phyloP scores from a whole-genome alignment of 2,329 filamentous ascomycete species.

The Xylariaceae sp. region DNA sequence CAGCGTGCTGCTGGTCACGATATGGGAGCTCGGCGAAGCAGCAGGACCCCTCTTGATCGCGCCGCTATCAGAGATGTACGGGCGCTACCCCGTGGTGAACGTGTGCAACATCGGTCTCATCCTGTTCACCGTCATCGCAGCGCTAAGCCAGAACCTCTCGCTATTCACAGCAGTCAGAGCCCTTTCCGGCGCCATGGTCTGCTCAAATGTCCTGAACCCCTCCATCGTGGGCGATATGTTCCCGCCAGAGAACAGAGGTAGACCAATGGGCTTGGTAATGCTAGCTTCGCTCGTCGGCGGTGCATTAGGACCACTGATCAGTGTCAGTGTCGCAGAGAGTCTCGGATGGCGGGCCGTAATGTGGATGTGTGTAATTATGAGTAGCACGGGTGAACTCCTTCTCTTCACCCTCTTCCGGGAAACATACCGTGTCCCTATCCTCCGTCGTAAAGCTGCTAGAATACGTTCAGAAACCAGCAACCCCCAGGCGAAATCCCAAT shows the following conservation, averaged over 20 bases:
- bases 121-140: constrained; percentile 42
- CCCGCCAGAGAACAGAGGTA: constrained; percentile 51
- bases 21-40: constrained; percentile 66
- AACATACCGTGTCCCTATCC: constrained; percentile 57
- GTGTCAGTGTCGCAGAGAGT: constrained; percentile 50
- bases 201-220: constrained; percentile 60
- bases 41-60: constrained; percentile 58
- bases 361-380: constrained; percentile 46
- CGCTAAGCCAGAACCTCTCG: constrained; percentile 41
- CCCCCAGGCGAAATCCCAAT: constrained; percentile 27
- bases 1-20: constrained; percentile 61
- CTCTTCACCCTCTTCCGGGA: constrained; percentile 53
- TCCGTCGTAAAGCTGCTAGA: constrained; percentile 39
- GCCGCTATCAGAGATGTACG: constrained; percentile 58
- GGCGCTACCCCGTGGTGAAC: constrained; percentile 53
- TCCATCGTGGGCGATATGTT: constrained; percentile 64
- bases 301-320: constrained; percentile 53
- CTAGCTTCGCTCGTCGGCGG: constrained; percentile 56
- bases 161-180: constrained; percentile 52
- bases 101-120: constrained; percentile 50
- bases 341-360: constrained; percentile 53
- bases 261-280: constrained; percentile 54
- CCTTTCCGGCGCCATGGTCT: constrained; percentile 59
- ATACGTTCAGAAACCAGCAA: constrained; percentile 31
- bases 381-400: constrained; percentile 44